phyloP scores from a whole-genome alignment of 2,329 filamentous ascomycete genomes.

The Seiridium unicorne region DNA sequence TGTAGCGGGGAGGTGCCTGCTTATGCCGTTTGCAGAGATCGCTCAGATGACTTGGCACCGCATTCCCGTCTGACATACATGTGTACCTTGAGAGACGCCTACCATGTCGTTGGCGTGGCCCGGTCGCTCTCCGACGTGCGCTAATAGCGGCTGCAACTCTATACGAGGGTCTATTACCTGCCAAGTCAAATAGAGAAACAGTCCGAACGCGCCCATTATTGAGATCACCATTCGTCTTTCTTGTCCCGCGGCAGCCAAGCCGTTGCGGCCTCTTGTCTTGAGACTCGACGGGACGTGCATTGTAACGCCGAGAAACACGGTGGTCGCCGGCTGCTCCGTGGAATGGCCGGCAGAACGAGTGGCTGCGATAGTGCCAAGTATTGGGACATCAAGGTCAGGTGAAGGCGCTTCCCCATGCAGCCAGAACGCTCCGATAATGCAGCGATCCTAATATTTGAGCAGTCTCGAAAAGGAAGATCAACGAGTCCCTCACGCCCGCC shows the following conservation, averaged over 20 bases:
- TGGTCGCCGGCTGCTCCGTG: background rate
- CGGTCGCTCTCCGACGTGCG: no score
- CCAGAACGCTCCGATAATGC: background rate
- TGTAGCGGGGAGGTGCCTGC: no score
- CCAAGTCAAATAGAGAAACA: background rate
- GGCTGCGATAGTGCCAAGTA: background rate
- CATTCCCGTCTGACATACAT: background rate
- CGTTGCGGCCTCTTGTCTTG: background rate
- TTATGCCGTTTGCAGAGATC: no score
- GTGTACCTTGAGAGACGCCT: background rate
- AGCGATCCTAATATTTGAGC: conserved; percentile 6
- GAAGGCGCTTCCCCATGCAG: background rate
- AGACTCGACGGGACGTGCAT: background rate
- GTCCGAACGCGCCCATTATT: background rate
- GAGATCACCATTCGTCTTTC: background rate
- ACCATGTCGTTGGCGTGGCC: no score
- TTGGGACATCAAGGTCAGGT: background rate
- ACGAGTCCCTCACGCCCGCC: background rate
- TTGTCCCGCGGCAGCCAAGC: background rate
- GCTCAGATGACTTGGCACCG: no score
- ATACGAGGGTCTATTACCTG: background rate
- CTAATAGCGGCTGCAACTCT: no score
- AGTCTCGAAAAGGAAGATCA: background rate
- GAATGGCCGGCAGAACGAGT: background rate
- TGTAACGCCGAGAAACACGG: background rate